These are phyloP conservation scores for Lactarius quietus DNA, from an alignment of 768 basidiomycete species.

Conservation along the genomic window DNA sequence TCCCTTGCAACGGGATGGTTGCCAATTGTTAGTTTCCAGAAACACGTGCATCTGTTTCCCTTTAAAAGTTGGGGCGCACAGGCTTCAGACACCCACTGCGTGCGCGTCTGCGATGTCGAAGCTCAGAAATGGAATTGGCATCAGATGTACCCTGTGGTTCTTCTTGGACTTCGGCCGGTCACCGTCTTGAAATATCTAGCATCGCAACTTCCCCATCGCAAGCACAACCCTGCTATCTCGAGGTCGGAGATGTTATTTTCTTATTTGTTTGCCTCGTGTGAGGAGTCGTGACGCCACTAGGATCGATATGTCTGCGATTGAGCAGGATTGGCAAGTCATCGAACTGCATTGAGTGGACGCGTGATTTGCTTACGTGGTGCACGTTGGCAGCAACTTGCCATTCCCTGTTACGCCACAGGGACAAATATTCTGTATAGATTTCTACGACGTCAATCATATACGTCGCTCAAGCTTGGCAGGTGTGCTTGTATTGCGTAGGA, in stretches of 20 bases:
- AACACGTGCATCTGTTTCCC: slow-evolving; percentile 4
- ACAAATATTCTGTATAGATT: slow-evolving; percentile 9
- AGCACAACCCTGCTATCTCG: not conserved
- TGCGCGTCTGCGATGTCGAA: not conserved
- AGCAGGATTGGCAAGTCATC: slow-evolving; percentile 13
- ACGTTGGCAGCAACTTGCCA: not conserved
- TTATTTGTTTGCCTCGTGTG: not conserved
- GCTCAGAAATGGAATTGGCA: not conserved
- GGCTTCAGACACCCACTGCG: not conserved
- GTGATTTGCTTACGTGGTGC: slow-evolving; percentile 7
- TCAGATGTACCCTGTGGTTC: not conserved
- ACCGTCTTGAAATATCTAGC: not conserved
- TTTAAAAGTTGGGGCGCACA: slow-evolving; percentile 1
- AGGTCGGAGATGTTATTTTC: not conserved
- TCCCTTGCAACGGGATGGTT: not conserved
- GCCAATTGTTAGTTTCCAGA: not conserved
- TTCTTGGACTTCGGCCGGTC: not conserved
- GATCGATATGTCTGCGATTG: slow-evolving; percentile 1
- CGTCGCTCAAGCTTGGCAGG: not conserved
- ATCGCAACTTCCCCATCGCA: slow-evolving; percentile 1
- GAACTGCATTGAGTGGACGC: not conserved
- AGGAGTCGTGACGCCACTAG: slow-evolving; percentile 6
- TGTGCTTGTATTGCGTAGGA: slow-evolving; percentile 1
- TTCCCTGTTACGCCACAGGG: slow-evolving; percentile 14
- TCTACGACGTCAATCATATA: slow-evolving; percentile 19